A percentile compares a stretch with the other conserved stretches of the same genome.
Conservation (phyloP, 192 early-diverging fungal species). For the Nowakowskiella sp. region DNA sequence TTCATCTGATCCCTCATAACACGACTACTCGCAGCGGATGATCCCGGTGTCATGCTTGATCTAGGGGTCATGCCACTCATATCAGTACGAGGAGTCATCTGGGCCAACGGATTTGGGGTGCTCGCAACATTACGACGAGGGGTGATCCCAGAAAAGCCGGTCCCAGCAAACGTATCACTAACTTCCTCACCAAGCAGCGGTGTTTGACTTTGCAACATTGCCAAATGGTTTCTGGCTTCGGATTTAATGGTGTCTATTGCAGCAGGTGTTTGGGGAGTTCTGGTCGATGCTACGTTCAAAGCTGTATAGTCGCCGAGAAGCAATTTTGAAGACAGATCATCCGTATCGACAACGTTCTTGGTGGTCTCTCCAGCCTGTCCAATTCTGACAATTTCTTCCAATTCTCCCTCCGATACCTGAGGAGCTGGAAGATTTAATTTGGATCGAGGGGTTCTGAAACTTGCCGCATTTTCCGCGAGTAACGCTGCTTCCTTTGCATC, state of each 20-base stretch:
- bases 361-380: constrained; percentile 73
- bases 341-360: constrained; percentile 54
- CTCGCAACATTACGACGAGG: constrained; percentile 43
- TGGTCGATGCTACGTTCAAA: constrained; percentile 43
- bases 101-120: constrained; percentile 76
- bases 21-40: constrained; percentile 9
- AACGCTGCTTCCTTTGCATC: constrained; percentile 49
- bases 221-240: constrained; percentile 77
- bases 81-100: constrained; percentile 32
- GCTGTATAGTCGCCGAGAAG: constrained; percentile 69
- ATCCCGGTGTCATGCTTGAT: neutral
- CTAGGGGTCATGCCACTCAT: constrained; percentile 6
- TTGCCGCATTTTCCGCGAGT: constrained; percentile 63
- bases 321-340: constrained; percentile 41
- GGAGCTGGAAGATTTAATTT: constrained; percentile 80
- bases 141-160: constrained; percentile 55
- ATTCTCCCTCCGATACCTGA: constrained; percentile 81
- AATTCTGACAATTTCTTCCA: constrained; percentile 88
- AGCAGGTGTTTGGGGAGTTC: constrained; percentile 56
- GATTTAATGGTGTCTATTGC: constrained; percentile 58
- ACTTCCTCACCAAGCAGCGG: constrained; percentile 77
- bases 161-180: constrained; percentile 33
- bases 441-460: constrained; percentile 46
- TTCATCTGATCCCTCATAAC: constrained; percentile 36
- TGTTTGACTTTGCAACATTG: constrained; percentile 65